A percentile compares a stretch with the other conserved stretches of the same genome.
These are phyloP conservation scores for Pichia sp. DNA, from an alignment of 1,139 yeast species.

Conservation along the genomic window DNA sequence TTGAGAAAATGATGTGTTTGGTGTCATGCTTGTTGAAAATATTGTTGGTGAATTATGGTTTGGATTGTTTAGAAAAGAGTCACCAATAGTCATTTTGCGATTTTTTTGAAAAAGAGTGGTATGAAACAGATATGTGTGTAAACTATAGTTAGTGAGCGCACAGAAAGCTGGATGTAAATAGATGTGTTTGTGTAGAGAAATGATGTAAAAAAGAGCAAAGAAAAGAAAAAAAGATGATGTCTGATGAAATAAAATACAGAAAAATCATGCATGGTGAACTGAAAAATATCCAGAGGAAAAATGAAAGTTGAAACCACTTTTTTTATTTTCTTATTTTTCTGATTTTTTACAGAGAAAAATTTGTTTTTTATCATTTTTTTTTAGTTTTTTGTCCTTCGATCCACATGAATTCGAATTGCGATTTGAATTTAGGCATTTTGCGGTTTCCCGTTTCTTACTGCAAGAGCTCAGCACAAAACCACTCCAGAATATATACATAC, in stretches of 20 bases:
- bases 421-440: too few species aligned
- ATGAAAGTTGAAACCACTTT: neutral
- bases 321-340: neutral
- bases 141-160: neutral
- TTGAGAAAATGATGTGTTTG: neutral
- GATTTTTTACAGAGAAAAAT: neutral
- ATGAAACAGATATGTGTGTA: neutral
- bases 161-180: neutral
- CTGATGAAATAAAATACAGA: neutral
- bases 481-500: neutral
- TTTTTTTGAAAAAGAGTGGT: neutral
- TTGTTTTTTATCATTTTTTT: neutral
- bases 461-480: neutral
- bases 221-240: neutral
- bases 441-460: neutral
- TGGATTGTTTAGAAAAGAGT: constrained; percentile 2
- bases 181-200: neutral
- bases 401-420: neutral
- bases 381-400: neutral
- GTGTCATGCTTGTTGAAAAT: constrained; percentile 2
- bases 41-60: constrained; percentile 6
- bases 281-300: neutral
- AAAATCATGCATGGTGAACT: neutral
- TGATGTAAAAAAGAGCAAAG: neutral
- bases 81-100: constrained; percentile 8